Conservation (phyloP, 176 grass and related monocot genomes). For the Phyllostachys edulis region DNA sequence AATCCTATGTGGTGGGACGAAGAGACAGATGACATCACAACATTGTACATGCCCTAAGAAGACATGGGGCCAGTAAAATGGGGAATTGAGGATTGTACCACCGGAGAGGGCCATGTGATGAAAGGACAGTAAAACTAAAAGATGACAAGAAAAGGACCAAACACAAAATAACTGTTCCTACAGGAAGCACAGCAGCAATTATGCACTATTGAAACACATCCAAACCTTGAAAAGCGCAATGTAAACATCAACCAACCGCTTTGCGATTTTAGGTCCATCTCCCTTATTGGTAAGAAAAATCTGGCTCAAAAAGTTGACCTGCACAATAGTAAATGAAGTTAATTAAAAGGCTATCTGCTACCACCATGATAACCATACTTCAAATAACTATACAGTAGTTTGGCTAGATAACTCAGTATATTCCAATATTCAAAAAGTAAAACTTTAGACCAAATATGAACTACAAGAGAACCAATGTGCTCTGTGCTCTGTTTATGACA, state of each 20-base stretch:
- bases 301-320: slow-evolving; percentile 97
- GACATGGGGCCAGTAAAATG: neutral
- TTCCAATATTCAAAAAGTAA: slow-evolving; percentile 3
- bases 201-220: neutral
- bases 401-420: slow-evolving; percentile 10
- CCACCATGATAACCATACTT: neutral
- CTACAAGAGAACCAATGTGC: neutral
- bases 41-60: neutral
- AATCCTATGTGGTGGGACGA: too few relatives aligned
- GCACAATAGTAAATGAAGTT: slow-evolving; percentile 29
- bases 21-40: too few relatives aligned
- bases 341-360: slow-evolving; percentile 21
- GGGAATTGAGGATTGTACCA: neutral
- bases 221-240: slow-evolving; percentile 92
- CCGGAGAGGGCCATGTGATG: neutral
- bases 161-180: neutral
- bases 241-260: slow-evolving; percentile 88
- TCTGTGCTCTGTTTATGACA: neutral
- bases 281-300: slow-evolving; percentile 71
- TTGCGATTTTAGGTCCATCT: slow-evolving; percentile 91
- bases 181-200: slow-evolving; percentile 1
- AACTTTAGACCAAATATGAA: neutral
- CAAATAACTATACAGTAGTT: neutral
- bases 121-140: slow-evolving; percentile 25
- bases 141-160: neutral